These are phyloP conservation scores for Alternaria atra DNA, from an alignment of 2,329 filamentous ascomycete genomes.

Conservation along the genomic window DNA sequence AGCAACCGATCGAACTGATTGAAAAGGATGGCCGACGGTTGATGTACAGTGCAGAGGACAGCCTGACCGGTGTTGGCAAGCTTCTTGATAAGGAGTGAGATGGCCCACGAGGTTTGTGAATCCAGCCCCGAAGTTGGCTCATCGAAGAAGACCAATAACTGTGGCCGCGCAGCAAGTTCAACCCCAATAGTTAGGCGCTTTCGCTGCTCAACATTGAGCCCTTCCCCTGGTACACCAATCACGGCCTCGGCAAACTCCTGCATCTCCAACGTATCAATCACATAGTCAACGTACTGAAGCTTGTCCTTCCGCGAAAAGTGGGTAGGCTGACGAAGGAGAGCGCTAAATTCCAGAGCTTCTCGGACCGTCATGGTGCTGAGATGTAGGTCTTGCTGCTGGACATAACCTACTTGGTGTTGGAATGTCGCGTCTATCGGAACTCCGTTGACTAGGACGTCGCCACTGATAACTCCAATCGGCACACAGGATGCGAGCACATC, in stretches of 20 bases:
- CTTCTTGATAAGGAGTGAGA: conserved; percentile 86
- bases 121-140: conserved; percentile 95
- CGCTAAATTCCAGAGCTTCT: conserved; percentile 87
- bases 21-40: conserved; percentile 94
- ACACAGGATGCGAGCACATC: conserved; percentile 86
- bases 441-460: conserved; percentile 84
- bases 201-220: conserved; percentile 70
- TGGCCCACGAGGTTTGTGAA: conserved; percentile 91
- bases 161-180: conserved; percentile 90
- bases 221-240: conserved; percentile 88
- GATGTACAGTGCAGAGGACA: conserved; percentile 94
- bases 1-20: conserved; percentile 86
- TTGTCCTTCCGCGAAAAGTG: conserved; percentile 77
- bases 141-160: conserved; percentile 88
- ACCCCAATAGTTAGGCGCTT: conserved; percentile 91
- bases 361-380: conserved; percentile 84
- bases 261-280: conserved; percentile 92
- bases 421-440: conserved; percentile 79
- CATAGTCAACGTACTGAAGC: conserved; percentile 85
- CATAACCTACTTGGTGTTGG: conserved; percentile 73
- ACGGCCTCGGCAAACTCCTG: conserved; percentile 87
- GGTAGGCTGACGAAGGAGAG: conserved; percentile 82
- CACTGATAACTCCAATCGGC: conserved; percentile 87
- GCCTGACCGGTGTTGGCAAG: conserved; percentile 83
- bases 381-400: conserved; percentile 92